A percentile compares a stretch with the other conserved stretches of the same genome.
phyloP scores from a whole-genome alignment of 371 early-diverging fungal species.

The Mucor plumbeus region DNA sequence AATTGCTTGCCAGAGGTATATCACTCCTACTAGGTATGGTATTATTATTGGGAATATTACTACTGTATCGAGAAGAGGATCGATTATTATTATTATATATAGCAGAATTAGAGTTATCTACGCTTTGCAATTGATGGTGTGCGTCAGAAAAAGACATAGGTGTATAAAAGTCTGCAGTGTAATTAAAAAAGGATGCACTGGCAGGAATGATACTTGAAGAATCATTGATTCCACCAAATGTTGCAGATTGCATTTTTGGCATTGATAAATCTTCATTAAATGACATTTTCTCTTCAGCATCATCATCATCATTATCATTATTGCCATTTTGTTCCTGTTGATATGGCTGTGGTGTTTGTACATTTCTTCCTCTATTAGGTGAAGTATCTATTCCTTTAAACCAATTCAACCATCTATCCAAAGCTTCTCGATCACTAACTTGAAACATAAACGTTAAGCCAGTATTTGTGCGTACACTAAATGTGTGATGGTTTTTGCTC shows the following conservation, averaged over 20 bases:
- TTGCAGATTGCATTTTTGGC: constrained; percentile 9
- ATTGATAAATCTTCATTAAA: neutral
- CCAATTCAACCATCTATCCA: constrained; percentile 48
- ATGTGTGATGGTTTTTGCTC: constrained; percentile 28
- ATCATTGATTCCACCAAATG: constrained; percentile 6
- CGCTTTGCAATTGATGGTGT: neutral
- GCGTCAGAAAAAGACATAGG: neutral
- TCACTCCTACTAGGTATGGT: neutral
- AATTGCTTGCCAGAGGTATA: constrained; percentile 1
- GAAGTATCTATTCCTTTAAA: constrained; percentile 26
- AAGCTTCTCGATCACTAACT: constrained; percentile 40
- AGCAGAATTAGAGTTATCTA: neutral
- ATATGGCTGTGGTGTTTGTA: neutral
- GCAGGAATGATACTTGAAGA: neutral
- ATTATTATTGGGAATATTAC: neutral
- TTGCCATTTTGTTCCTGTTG: neutral
- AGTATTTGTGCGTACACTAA: constrained; percentile 37
- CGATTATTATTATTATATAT: neutral
- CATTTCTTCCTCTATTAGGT: neutral
- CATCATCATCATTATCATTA: neutral
- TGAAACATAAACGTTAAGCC: constrained; percentile 40
- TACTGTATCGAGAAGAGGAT: neutral
- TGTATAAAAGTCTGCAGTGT: neutral
- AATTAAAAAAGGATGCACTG: neutral
- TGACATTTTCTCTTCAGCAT: neutral